Base-by-base conservation (phyloP, 495 filamentous ascomycete species). In the Tuber aestivum region DNA sequence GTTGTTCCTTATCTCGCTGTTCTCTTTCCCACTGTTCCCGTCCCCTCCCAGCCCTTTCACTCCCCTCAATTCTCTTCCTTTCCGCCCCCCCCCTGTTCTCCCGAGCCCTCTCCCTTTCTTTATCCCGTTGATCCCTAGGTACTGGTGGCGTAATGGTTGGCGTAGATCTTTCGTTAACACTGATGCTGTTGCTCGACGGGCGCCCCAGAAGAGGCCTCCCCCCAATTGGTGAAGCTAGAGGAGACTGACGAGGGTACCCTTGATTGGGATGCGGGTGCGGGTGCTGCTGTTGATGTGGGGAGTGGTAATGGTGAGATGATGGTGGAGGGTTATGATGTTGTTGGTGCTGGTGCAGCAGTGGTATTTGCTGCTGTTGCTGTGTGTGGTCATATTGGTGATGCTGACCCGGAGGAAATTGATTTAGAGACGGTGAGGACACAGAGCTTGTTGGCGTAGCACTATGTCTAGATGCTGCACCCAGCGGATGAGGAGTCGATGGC, bases 41-140 rank as follows among this genome's bases (percentile, higher is more conserved):
- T 61, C 23, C n/a, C 42, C 78, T 75, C 56, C 35, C 56, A 65
- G 27, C 56, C 56, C 56, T 65, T 65, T 65, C 56, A 16, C 27
- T 20, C 84, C 79, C 79, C 84, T 87, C 77, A 18, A 65, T 65
- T 35, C 12, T 35, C 20, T 65, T 27, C 56, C 56, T 61, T 32
- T 61, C 56, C 10, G 12, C 69, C 75, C 74, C 48, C 38, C 77
- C 79, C 40, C 73, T 75, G 12, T 61, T 61, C 32, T 79, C 77
- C 84, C 80, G 80, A 83, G 86, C 84, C 83, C 86, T 74, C 16
- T 80, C 79, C 38, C 41, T 69, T 44, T 77, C 81, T 42, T 73
- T 73, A 20, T 80, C 77, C 65, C 77, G 71, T 42, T 74, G 74
- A 41, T 78, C 70, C 40, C 70, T 48, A 72, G 41, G 70, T 5